phyloP scores from a whole-genome alignment of 2,329 filamentous ascomycete species.

The Decorospora gaudefroyi region DNA sequence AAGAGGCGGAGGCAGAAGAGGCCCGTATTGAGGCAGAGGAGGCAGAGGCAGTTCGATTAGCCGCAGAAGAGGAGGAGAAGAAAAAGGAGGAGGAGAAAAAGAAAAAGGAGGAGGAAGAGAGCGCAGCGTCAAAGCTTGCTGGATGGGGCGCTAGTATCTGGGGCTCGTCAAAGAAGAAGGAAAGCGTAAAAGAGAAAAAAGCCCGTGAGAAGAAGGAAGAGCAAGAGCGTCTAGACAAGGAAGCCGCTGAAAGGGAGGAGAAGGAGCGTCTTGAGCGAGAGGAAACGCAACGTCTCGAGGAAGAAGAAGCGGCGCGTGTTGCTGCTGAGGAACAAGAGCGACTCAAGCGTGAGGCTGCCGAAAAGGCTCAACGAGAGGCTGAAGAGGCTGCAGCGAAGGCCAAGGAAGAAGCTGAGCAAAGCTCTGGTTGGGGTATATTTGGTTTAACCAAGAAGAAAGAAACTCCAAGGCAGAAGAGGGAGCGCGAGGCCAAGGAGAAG shows the following conservation, averaged over 20 bases:
- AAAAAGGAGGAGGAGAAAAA: conserved; percentile 21
- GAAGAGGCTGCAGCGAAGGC: conserved; percentile 28
- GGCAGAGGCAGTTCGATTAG: conserved; percentile 13
- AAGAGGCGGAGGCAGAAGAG: conserved; percentile 12
- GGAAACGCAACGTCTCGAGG: conserved; percentile 38
- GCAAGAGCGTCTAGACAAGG: conserved; percentile 25
- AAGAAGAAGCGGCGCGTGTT: conserved; percentile 44
- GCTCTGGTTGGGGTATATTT: conserved; percentile 26
- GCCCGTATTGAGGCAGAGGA: conserved; percentile 1
- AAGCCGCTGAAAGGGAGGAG: conserved; percentile 25
- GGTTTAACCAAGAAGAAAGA: conserved; percentile 44
- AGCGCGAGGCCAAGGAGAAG: conserved; percentile 36
- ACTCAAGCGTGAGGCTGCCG: conserved; percentile 39
- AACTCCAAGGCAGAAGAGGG: conserved; percentile 34
- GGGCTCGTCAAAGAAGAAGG: conserved; percentile 48
- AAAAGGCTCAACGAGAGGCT: conserved; percentile 20
- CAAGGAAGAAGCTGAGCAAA: conserved; percentile 32
- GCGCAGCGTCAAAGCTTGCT: conserved; percentile 36
- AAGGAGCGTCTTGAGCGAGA: conserved; percentile 31
- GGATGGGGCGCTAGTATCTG: conserved; percentile 35
- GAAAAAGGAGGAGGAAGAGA: conserved; percentile 30
- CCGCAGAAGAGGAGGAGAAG: conserved; percentile 30
- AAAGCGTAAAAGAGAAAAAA: conserved; percentile 37
- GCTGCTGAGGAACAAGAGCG: conserved; percentile 38
- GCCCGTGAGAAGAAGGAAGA: conserved; percentile 46